Base-by-base conservation (phyloP, 129 eudicot species). In the Chrysanthemum makinoi region DNA sequence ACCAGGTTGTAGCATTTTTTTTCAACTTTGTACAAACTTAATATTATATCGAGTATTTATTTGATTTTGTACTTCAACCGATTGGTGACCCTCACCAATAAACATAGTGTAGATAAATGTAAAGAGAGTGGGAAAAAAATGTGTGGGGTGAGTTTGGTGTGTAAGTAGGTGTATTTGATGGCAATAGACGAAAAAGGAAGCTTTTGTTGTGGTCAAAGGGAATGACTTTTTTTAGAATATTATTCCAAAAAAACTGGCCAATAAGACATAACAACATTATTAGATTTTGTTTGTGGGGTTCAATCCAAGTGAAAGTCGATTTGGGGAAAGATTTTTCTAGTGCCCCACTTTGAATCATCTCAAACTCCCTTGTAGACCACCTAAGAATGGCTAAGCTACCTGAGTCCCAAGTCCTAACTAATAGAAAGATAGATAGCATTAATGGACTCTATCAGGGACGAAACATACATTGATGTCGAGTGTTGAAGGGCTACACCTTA, bases 81-180 rank as follows among this genome's bases (percentile, higher is more conserved):
- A n/a, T n/a, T n/a, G n/a, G n/a, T n/a, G n/a, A n/a, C n/a, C n/a
- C n/a, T n/a, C n/a, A n/a, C n/a, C n/a, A n/a, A n/a, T n/a, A n/a
- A n/a, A n/a, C n/a, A n/a, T n/a, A n/a, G n/a, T n/a, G n/a, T n/a
- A n/a, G n/a, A n/a, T n/a, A n/a, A n/a, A n/a, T n/a, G n/a, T n/a
- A n/a, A 75, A 75, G 22, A 16, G 73, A 75, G 69, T 70, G 76
- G 44, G 64, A 6, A 62, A 70, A 53, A 47, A 4, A 39, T 69
- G 67, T 48, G 47, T 14, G 52, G 66, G 62, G 39, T 35, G 69
- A 76, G 80, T 63, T 77, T 78, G 81, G 72, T 78, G 67, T 77
- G 61, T 70, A 62, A 64, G 81, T 77, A 70, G 81, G 81, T 77
- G 77, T 48, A 71, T 77, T 63, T 54, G 77, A 77, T 70, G 72